A percentile compares a stretch with the other conserved stretches of the same genome.
phyloP scores from a whole-genome alignment of 345 rosid species.

The Salix dunnii region DNA sequence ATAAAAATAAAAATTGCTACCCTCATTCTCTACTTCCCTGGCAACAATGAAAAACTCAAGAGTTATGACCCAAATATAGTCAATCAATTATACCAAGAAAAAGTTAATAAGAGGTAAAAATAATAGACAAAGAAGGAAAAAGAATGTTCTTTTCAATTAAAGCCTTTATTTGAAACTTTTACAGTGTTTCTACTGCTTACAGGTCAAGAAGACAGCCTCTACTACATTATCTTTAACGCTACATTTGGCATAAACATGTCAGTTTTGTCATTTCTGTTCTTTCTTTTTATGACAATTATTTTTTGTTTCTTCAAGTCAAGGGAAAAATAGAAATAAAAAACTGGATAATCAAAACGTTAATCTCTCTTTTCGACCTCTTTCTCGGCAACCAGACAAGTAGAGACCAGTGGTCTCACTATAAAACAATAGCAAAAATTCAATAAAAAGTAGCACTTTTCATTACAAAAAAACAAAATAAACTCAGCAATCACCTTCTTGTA shows the following conservation, averaged over 20 bases:
- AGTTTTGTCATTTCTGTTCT: neutral
- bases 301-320: neutral
- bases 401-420: neutral
- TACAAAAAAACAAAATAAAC: neutral
- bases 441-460: neutral
- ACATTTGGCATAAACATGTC: neutral
- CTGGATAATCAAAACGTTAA: neutral
- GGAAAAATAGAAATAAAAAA: neutral
- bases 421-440: neutral
- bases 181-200: neutral
- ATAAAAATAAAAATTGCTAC: conserved; percentile 2
- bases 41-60: conserved; percentile 14
- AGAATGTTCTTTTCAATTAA: neutral
- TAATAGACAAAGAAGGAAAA: neutral
- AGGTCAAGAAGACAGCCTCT: neutral
- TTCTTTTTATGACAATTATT: too few relatives aligned
- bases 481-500: conserved; percentile 8
- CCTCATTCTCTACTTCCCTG: conserved; percentile 16
- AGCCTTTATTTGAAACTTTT: neutral
- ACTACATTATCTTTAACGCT: neutral
- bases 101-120: neutral
- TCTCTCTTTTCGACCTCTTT: neutral
- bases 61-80: conserved; percentile 6
- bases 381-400: neutral
- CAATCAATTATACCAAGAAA: conserved; percentile 5